Evolutionary conservation across 345 rosid genomes (phyloP), one percentile per base, ranked within the genome.

Genomic region (Camelina sativa): DNA sequence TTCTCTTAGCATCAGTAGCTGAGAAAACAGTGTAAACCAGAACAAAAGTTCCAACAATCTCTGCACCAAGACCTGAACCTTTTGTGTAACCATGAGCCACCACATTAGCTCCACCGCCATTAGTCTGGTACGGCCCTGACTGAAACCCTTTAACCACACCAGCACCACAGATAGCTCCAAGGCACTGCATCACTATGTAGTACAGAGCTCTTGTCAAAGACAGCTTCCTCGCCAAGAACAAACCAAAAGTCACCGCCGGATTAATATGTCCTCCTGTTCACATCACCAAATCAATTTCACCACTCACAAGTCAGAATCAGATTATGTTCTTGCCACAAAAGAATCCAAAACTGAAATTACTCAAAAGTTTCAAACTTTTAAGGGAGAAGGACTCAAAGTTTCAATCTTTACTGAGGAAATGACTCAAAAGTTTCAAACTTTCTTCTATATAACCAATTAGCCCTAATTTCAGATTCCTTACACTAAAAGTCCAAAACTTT

Each of bases 1-100:
- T 89, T 82, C 91, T 83, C 84, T 89, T 87, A 50, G 94, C 89
- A 74, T 89, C 94, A 11, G 91, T 87, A 56, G 91, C 93, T 20
- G 93, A 89, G 85, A 89, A 87, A 57, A 88, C 92, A 41, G 90
- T 86, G 81, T 86, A 87, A 22, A 87, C 92, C 37, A 87, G 81
- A 72, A 87, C 82, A 75, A 87, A 87, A 58, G 92, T 88, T n/a
- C 90, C 92, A 17, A 86, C 5, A 43, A 86, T 88, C 82, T 86
- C 90, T 53, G 92, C 92, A 62, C 92, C 90, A n/a, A 88, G 88
- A 48, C 88, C 92, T 15, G 72, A 77, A 51, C 94, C 94, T 67
- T 85, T 85, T 60, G 91, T 87, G 80, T 87, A 89, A 22, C 91
- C 89, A 74, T 62, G 86, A 9, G 34, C 51, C 43, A 87, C 94